phyloP scores from a whole-genome alignment of 2,329 filamentous ascomycete species.

The Ceratocystis papillata region DNA sequence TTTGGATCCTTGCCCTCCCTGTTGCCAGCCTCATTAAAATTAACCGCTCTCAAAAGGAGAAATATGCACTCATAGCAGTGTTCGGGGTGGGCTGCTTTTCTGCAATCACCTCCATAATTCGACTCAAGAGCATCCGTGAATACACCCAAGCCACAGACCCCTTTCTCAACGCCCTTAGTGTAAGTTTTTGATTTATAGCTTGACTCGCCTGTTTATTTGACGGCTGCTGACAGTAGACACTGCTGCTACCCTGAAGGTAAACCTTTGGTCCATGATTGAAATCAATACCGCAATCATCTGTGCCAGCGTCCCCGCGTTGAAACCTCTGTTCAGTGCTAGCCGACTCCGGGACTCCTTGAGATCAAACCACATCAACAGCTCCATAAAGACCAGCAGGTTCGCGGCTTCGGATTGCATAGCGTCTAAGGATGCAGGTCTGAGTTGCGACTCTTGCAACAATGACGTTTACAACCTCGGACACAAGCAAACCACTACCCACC shows the following conservation, averaged over 20 bases:
- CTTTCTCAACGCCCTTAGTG: constrained; percentile 27
- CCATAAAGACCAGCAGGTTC: not conserved
- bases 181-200: constrained; percentile 26
- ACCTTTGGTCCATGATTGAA: constrained; percentile 40
- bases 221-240: not conserved
- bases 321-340: constrained; percentile 37
- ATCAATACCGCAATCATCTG: constrained; percentile 42
- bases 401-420: not conserved
- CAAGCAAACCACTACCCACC: not conserved
- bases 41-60: constrained; percentile 39
- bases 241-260: constrained; percentile 27
- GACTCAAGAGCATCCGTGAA: constrained; percentile 34
- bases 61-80: constrained; percentile 39
- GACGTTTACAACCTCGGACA: constrained; percentile 12
- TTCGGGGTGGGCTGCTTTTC: constrained; percentile 36
- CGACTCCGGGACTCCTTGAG: constrained; percentile 25
- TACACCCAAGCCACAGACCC: constrained; percentile 33
- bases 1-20: constrained; percentile 38
- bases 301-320: constrained; percentile 40
- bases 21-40: constrained; percentile 37
- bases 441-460: not conserved
- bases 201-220: constrained; percentile 24
- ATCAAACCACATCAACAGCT: constrained; percentile 5
- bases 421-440: not conserved
- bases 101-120: constrained; percentile 33